Base-by-base conservation (phyloP, 768 basidiomycete species). In the Pisolithus orientalis region DNA sequence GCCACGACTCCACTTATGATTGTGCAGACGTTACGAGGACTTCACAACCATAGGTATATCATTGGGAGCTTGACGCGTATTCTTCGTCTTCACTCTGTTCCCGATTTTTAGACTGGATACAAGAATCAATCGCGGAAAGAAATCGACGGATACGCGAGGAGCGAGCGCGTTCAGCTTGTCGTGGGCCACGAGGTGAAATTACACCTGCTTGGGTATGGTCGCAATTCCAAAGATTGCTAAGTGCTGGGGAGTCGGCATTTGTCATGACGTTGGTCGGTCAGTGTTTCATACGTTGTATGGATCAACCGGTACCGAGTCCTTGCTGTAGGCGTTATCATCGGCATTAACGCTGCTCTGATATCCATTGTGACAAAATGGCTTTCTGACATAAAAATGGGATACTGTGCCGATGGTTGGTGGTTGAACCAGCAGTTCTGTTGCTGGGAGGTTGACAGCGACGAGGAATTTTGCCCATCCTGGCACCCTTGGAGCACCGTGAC, bases 341-440 rank as follows among this genome's bases (percentile, higher is more conserved):
- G 96, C 31, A 66, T 93, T 39, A 96, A 91, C 60, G 92, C 94
- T n/a, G 95, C 92, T 8, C 68, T 98, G 49, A 94, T 96, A 48
- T 93, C 94, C 29, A 96, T 99, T 59, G 73, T 94, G 54, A 96
- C 92, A 45, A 91, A 90, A 70, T 99, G 96, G 96, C 80, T 99
- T 24, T 93, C 94, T 2, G 95, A 98, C 68, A 83, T 98, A 57
- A 98, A 97, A 73, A 88, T 94, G 75, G 96, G 96, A 1, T 96
- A 97, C 64, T 99, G 96, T 70, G 77, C 82, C 4, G 91, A 94
- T 58, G 94, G 91, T 1, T 99, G 96, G 96, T 99, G 96, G 95
- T 68, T 99, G 51, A 96, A 94, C 68, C 85, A 93, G 61, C 90
- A 96, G 63, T 97, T 97, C 67, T 99, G 96, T 70, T 99, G 96